These are phyloP conservation scores for Botrytis pseudocinerea DNA, from an alignment of 2,329 filamentous ascomycete species.

Conservation along the genomic window DNA sequence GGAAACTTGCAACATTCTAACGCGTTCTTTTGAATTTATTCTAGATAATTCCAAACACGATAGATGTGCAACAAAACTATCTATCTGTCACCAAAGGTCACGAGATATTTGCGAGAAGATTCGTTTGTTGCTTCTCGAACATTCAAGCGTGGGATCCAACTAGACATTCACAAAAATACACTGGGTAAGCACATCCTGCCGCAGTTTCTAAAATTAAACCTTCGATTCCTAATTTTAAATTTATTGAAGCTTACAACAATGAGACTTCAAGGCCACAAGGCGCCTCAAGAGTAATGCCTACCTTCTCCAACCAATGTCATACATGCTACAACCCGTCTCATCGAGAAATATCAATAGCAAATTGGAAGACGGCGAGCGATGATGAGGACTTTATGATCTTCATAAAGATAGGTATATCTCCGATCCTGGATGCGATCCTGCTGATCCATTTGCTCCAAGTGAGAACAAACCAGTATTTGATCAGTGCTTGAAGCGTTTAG, in stretches of 20 bases:
- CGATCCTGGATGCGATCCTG: not conserved
- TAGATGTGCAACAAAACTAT: slow-evolving; percentile 14
- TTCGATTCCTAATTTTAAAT: not conserved
- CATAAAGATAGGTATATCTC: not conserved
- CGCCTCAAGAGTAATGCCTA: not conserved
- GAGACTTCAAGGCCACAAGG: not conserved
- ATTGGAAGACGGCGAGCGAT: not conserved
- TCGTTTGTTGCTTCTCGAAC: not conserved
- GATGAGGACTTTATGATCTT: not conserved
- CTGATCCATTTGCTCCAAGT: not conserved
- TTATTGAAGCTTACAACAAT: not conserved
- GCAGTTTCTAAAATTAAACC: not conserved
- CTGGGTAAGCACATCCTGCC: not conserved
- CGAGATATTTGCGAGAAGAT: not conserved
- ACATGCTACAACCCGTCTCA: not conserved
- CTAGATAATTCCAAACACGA: slow-evolving; percentile 6
- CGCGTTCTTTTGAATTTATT: not conserved
- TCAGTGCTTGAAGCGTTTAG: not conserved
- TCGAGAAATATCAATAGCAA: not conserved
- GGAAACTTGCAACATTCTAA: not conserved
- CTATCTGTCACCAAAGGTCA: not conserved
- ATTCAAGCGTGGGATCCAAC: not conserved
- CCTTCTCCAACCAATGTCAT: not conserved
- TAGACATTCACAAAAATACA: not conserved
- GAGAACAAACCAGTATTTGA: not conserved